These are phyloP conservation scores for Rasamsonia emersonii DNA, from an alignment of 2,329 filamentous ascomycete species.

Conservation along the genomic window DNA sequence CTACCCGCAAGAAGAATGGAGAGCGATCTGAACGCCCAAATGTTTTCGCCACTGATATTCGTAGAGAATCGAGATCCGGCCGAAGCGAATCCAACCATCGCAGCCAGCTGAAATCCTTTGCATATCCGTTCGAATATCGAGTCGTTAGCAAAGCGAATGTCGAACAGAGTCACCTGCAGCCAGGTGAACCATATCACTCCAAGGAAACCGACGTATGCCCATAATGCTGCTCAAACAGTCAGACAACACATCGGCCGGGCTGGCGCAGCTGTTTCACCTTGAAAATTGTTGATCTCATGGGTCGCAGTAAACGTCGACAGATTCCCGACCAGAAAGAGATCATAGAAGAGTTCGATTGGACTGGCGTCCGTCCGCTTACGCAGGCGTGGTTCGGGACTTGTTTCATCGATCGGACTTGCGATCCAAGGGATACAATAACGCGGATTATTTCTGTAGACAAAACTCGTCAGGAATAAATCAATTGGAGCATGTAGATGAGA, in stretches of 20 bases:
- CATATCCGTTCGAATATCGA: conserved; percentile 54
- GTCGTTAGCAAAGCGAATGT: conserved; percentile 58
- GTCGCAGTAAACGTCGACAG: conserved; percentile 53
- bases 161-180: conserved; percentile 56
- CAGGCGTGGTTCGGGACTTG: conserved; percentile 23
- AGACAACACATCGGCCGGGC: conserved; percentile 5
- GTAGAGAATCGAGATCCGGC: conserved; percentile 43
- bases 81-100: conserved; percentile 58
- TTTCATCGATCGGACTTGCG: conserved; percentile 24
- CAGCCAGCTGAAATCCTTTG: conserved; percentile 53
- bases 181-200: conserved; percentile 60
- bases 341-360: conserved; percentile 51
- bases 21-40: conserved; percentile 37
- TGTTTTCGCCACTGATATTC: conserved; percentile 29
- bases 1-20: conserved; percentile 42
- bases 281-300: conserved; percentile 46
- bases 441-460: conserved; percentile 3
- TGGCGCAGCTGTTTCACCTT: conserved; percentile 19
- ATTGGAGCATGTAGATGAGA: conserved; percentile 3
- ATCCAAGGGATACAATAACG: conserved; percentile 20
- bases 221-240: conserved; percentile 23
- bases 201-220: conserved; percentile 46
- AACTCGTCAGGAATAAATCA: neutral
- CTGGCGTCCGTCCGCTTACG: conserved; percentile 42
- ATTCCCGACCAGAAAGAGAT: conserved; percentile 57